Evolutionary conservation across 108 stramenopile genomes (phyloP).

Genomic region (Epithemia pelagica): DNA sequence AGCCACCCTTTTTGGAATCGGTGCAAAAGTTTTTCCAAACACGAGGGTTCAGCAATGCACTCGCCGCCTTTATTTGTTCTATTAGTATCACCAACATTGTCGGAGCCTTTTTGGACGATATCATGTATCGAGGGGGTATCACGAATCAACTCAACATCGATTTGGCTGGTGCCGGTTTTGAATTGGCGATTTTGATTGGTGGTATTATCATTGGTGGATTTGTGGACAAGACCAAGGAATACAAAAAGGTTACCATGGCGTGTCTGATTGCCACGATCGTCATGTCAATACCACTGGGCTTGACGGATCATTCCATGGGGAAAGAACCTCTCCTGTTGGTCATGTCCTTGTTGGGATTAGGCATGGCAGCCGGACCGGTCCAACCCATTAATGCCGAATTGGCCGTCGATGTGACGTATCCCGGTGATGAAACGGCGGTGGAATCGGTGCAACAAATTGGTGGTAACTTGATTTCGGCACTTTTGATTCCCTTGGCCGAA

Average conservation of each 20-base stretch:
- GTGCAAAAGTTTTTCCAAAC: slow-evolving; percentile 63
- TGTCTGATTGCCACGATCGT: slow-evolving; percentile 54
- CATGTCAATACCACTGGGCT: slow-evolving; percentile 43
- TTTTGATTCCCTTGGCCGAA: slow-evolving; percentile 57
- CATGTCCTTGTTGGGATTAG: slow-evolving; percentile 42
- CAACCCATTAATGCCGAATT: slow-evolving; percentile 77
- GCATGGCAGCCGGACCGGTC: slow-evolving; percentile 57
- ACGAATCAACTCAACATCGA: slow-evolving; percentile 69
- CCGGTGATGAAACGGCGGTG: slow-evolving; percentile 69
- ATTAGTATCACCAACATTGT: slow-evolving; percentile 84
- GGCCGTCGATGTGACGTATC: slow-evolving; percentile 72
- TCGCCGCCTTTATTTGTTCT: slow-evolving; percentile 74
- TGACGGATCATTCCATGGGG: slow-evolving; percentile 51
- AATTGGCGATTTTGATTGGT: slow-evolving; percentile 75
- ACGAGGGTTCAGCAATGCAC: slow-evolving; percentile 50
- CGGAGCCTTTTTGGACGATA: slow-evolving; percentile 84
- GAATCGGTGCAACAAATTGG: slow-evolving; percentile 66
- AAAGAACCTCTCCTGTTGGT: slow-evolving; percentile 47
- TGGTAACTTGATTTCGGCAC: slow-evolving; percentile 56
- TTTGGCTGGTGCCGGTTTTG: slow-evolving; percentile 87
- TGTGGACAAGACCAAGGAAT: slow-evolving; percentile 79
- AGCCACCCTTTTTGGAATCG: slow-evolving; percentile 78
- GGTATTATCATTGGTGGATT: slow-evolving; percentile 82
- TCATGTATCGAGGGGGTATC: slow-evolving; percentile 80
- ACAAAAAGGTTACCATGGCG: slow-evolving; percentile 74